Evolutionary conservation across 768 basidiomycete genomes (phyloP).

Genomic region (Boletus pseudo-olivaceus): DNA sequence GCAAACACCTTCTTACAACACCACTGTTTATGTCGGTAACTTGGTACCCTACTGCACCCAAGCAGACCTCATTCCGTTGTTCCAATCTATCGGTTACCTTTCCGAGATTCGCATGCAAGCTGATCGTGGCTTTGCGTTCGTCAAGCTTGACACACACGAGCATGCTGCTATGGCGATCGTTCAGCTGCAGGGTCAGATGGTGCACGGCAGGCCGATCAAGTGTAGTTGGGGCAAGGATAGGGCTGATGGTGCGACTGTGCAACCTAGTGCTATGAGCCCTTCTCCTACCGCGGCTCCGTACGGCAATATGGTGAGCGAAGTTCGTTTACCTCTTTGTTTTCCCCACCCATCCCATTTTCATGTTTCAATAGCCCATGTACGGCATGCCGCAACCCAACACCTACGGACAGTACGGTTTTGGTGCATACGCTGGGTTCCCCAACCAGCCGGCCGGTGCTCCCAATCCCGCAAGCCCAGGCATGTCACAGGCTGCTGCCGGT

Average conservation of each 20-base stretch:
- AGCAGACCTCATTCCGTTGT: slow-evolving; percentile 94
- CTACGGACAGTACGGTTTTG: slow-evolving; percentile 74
- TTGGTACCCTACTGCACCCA: slow-evolving; percentile 96
- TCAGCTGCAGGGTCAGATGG: slow-evolving; percentile 94
- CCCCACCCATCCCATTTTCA: background rate
- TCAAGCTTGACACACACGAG: slow-evolving; percentile 97
- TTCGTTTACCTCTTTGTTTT: background rate
- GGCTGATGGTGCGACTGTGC: slow-evolving; percentile 62
- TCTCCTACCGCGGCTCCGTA: slow-evolving; percentile 62
- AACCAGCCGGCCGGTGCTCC: slow-evolving; percentile 53
- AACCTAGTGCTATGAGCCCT: slow-evolving; percentile 55
- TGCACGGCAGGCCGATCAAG: slow-evolving; percentile 96
- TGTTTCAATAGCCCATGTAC: slow-evolving; percentile 68
- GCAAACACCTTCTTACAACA: slow-evolving; percentile 92
- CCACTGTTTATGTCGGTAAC: slow-evolving; percentile 98
- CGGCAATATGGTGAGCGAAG: slow-evolving; percentile 63
- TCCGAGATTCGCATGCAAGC: slow-evolving; percentile 99
- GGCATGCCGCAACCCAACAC: slow-evolving; percentile 81
- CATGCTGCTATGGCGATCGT: slow-evolving; percentile 98
- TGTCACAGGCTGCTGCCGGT: slow-evolving; percentile 56
- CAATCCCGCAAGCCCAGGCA: slow-evolving; percentile 37
- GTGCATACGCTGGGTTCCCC: slow-evolving; percentile 69
- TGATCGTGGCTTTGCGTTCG: slow-evolving; percentile 97
- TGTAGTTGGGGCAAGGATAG: slow-evolving; percentile 99
- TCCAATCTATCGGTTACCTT: slow-evolving; percentile 98